These are phyloP conservation scores for Periconia sp. DNA, from an alignment of 2,329 filamentous ascomycete genomes.

Conservation along the genomic window DNA sequence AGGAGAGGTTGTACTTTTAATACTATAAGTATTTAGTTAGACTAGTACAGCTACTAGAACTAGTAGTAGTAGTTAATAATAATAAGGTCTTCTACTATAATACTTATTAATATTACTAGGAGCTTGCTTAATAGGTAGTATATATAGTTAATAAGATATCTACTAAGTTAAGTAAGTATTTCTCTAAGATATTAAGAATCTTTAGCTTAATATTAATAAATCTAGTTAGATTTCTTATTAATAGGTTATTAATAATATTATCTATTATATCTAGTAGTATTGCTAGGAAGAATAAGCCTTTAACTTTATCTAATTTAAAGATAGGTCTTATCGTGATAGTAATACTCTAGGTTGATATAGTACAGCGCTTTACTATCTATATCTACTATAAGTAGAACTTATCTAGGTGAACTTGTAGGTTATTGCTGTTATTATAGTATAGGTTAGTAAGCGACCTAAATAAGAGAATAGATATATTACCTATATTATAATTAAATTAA, in stretches of 20 bases:
- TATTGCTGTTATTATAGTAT: conserved; percentile 1
- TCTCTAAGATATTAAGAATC: conserved; percentile 12
- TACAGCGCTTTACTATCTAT: conserved; percentile 4
- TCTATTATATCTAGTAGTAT: conserved; percentile 16
- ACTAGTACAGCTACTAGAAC: too few species aligned
- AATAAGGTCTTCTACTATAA: too few species aligned
- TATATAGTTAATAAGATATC: conserved; percentile 7
- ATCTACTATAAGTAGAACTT: conserved; percentile 9
- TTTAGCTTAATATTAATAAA: conserved; percentile 10
- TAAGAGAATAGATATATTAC: conserved; percentile 7
- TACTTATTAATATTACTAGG: too few species aligned
- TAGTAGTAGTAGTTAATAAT: too few species aligned
- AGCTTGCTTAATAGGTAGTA: conserved; percentile 1
- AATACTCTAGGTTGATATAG: conserved; percentile 2
- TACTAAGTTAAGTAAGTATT: conserved; percentile 7
- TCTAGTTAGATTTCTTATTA: not conserved
- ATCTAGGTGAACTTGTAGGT: conserved; percentile 7
- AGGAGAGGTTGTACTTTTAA: conserved; percentile 8
- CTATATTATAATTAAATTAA: conserved; percentile 3
- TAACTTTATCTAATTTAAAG: conserved; percentile 15
- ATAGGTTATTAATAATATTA: conserved; percentile 13
- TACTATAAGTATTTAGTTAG: conserved; percentile 12
- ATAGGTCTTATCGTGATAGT: conserved; percentile 10
- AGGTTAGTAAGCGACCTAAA: conserved; percentile 3
- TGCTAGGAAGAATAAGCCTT: conserved; percentile 17